Evolutionary conservation across 2,329 filamentous ascomycete genomes (phyloP), one percentile per base, ranked within the genome.

Genomic region (Colletotrichum simmondsii): DNA sequence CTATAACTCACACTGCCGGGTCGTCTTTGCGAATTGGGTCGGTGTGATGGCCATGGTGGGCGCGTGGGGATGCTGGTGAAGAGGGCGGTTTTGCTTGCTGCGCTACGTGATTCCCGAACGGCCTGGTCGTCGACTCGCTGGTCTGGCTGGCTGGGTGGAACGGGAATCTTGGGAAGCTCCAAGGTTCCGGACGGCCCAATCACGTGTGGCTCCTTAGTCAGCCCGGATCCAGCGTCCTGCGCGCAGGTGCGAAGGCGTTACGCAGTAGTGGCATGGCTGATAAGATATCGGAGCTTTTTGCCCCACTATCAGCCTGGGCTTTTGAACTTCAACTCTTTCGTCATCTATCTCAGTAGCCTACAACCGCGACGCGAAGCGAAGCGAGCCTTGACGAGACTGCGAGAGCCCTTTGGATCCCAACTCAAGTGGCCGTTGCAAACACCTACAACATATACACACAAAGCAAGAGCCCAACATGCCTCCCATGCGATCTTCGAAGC

Each of bases 11-110:
- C 94, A 95, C 81, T 93, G 91, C 83, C 92, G 90, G 85, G 93
- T 94, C 85, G 90, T 90, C 84, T 93, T 91, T 81, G 94, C 96
- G 81, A 98, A 94, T 85, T 95, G 95, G 75, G 96, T 98, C 77
- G 96, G 95, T 85, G 95, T 94, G 86, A 98, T 95, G 83, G 95
- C 92, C 94, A 95, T 95, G 78, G 80, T 88, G 86, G 85, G 81
- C 82, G 81, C 78, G 81, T 78, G 83, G 78, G 42, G 81, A 16
- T 82, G 77, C 79, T 77, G 78, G 78, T 80, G 75, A 66, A 57
- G 62, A 26, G 59, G 65, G 56, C 75, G 76, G 69, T 53, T 79
- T 49, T 76, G 73, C 77, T 76, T 79, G 80, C 77, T 77, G 42
- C 42, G 42, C 56, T 65, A 24, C 75, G 78, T 76, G 73, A 71